Evolutionary conservation across 257 asterid species (phyloP).

Genomic region (Capsicum rhomboideum): DNA sequence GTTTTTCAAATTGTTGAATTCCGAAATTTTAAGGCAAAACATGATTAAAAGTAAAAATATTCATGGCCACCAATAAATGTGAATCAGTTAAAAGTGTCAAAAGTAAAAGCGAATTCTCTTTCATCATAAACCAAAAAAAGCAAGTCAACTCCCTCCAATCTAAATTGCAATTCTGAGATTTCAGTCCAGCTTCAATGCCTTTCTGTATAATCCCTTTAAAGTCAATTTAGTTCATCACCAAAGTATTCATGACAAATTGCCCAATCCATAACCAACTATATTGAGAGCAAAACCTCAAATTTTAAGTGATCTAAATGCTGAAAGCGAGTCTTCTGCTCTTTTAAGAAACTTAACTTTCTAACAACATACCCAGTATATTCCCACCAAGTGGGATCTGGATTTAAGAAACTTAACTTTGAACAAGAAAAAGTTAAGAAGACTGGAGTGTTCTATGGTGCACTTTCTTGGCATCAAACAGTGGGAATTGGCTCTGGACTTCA

Average conservation of each 20-base stretch:
- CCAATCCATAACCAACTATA: not conserved
- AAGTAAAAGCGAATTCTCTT: not conserved
- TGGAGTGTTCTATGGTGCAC: not conserved
- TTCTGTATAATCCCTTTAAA: not conserved
- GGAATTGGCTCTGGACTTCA: not conserved
- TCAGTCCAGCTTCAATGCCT: not conserved
- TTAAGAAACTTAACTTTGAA: not conserved
- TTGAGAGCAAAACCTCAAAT: not conserved
- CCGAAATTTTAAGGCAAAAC: too few species aligned
- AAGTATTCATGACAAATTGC: not conserved
- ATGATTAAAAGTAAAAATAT: too few species aligned
- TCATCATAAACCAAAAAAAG: not conserved
- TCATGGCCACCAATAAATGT: not conserved
- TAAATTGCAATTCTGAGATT: not conserved
- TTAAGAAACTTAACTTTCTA: not conserved
- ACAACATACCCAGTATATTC: too few species aligned
- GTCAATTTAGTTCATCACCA: not conserved
- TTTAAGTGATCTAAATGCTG: not conserved
- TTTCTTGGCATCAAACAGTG: not conserved
- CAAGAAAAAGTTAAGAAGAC: not conserved
- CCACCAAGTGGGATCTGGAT: too few species aligned
- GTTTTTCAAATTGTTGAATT: too few species aligned
- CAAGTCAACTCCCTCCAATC: not conserved
- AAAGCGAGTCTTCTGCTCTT: not conserved
- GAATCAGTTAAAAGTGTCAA: not conserved